Evolutionary conservation across 1,284 basidiomycete genomes (phyloP).

Genomic region (Microbotryomycetes sp.): DNA sequence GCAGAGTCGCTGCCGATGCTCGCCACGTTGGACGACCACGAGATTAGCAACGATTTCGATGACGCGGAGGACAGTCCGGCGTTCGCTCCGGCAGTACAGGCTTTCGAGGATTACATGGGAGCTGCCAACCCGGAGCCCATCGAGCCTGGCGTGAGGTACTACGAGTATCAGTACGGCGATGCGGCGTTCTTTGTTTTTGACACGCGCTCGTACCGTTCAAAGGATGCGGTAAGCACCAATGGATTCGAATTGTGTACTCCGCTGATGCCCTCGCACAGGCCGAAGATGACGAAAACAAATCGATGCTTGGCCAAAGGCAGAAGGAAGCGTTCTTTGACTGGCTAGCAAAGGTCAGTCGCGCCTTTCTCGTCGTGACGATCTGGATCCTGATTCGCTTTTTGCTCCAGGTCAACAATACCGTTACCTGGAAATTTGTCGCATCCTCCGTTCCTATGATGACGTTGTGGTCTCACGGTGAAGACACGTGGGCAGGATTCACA

Average conservation of each 20-base stretch:
- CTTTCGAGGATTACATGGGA: slow-evolving; percentile 62
- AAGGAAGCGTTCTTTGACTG: slow-evolving; percentile 58
- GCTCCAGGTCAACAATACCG: slow-evolving; percentile 58
- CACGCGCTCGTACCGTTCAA: slow-evolving; percentile 58
- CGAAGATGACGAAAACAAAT: slow-evolving; percentile 45
- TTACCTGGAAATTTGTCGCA: slow-evolving; percentile 73
- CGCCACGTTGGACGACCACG: slow-evolving; percentile 61
- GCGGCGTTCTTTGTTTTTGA: slow-evolving; percentile 73
- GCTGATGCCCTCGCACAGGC: too few species aligned
- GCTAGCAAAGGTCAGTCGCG: slow-evolving; percentile 50
- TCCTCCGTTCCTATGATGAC: slow-evolving; percentile 70
- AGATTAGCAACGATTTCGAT: slow-evolving; percentile 58
- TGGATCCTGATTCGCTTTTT: neutral
- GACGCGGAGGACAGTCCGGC: slow-evolving; percentile 52
- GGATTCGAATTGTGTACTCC: too few species aligned
- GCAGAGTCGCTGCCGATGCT: slow-evolving; percentile 53
- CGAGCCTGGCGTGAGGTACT: slow-evolving; percentile 43
- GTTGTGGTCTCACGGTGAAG: slow-evolving; percentile 51
- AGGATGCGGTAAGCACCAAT: slow-evolving; percentile 37
- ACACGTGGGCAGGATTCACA: slow-evolving; percentile 62
- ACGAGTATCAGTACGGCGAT: slow-evolving; percentile 49
- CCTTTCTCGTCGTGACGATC: neutral
- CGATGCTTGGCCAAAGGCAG: slow-evolving; percentile 68
- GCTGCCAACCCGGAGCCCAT: slow-evolving; percentile 56
- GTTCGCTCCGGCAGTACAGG: slow-evolving; percentile 55